phyloP scores from a whole-genome alignment of 2,329 filamentous ascomycete genomes.

The Parastagonospora nodorum region DNA sequence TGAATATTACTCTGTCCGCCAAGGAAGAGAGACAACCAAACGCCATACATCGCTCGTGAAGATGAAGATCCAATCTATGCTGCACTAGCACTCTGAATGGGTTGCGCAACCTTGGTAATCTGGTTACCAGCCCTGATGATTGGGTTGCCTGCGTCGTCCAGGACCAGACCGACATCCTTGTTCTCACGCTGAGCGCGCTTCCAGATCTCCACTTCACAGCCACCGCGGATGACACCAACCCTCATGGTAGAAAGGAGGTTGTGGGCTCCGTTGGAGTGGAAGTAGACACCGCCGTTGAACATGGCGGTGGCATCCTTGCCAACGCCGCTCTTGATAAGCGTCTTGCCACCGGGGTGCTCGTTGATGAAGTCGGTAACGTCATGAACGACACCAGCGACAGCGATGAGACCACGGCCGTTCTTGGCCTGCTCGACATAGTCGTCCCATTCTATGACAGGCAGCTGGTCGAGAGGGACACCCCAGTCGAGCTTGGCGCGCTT shows the following conservation, averaged over 20 bases:
- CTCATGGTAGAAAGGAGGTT: conserved; percentile 52
- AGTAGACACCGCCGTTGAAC: conserved; percentile 53
- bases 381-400: conserved; percentile 50
- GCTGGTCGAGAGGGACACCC: conserved; percentile 50
- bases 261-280: conserved; percentile 50
- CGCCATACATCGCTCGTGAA: conserved; percentile 39
- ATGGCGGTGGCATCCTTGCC: conserved; percentile 52
- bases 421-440: conserved; percentile 50
- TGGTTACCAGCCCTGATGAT: conserved; percentile 87
- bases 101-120: conserved; percentile 80
- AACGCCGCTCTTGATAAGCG: conserved; percentile 49
- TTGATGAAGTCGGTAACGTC: conserved; percentile 51
- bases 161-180: conserved; percentile 79
- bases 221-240: conserved; percentile 50
- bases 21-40: conserved; percentile 30
- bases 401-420: conserved; percentile 49
- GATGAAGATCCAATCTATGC: conserved; percentile 57
- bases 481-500: conserved; percentile 51
- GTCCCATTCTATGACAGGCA: conserved; percentile 52
- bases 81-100: conserved; percentile 81
- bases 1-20: conserved; percentile 30
- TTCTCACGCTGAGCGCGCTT: conserved; percentile 50
- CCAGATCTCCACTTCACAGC: conserved; percentile 52
- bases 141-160: conserved; percentile 78
- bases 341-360: conserved; percentile 51